Percentiles rank a stretch among this genome's conserved stretches.
Conservation (phyloP, 768 basidiomycete genomes). For the Lentinus brumalis region DNA sequence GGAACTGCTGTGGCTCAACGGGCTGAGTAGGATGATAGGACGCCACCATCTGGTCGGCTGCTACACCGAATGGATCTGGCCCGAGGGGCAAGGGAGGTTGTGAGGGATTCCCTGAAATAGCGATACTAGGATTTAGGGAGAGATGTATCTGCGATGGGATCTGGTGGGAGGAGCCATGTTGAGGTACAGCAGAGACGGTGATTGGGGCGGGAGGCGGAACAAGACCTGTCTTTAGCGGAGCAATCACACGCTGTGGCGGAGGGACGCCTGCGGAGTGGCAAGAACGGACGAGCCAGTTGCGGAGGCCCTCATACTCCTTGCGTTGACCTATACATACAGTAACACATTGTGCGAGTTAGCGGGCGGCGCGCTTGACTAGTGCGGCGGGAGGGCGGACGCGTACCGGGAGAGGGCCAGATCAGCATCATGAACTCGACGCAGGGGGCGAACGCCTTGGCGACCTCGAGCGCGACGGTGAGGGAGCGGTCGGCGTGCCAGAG, state of each 20-base stretch:
- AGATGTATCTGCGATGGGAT: too few species aligned
- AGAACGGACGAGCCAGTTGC: conserved; percentile 47
- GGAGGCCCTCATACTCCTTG: conserved; percentile 47
- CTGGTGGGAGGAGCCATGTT: too few species aligned
- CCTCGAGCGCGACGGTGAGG: conserved; percentile 59
- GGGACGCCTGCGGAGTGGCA: conserved; percentile 48
- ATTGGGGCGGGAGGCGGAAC: too few species aligned
- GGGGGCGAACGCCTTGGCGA: conserved; percentile 57
- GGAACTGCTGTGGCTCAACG: too few species aligned
- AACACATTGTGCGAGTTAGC: too few species aligned
- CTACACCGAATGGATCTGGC: too few species aligned
- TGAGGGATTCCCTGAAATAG: too few species aligned
- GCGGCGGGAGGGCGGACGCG: conserved; percentile 10
- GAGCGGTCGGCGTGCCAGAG: conserved; percentile 64
- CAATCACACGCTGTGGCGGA: conserved; percentile 8
- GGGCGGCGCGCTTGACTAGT: not conserved
- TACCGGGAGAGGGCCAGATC: conserved; percentile 67
- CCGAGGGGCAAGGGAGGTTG: too few species aligned
- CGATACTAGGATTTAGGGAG: too few species aligned
- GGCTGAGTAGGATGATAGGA: too few species aligned
- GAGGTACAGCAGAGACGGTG: too few species aligned
- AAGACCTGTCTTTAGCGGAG: not conserved
- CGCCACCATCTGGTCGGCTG: too few species aligned
- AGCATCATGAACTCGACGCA: conserved; percentile 61
- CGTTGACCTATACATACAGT: conserved; percentile 25